These are phyloP conservation scores for Sordariomycetes sp. DNA, from an alignment of 2,329 filamentous ascomycete genomes.

Conservation along the genomic window DNA sequence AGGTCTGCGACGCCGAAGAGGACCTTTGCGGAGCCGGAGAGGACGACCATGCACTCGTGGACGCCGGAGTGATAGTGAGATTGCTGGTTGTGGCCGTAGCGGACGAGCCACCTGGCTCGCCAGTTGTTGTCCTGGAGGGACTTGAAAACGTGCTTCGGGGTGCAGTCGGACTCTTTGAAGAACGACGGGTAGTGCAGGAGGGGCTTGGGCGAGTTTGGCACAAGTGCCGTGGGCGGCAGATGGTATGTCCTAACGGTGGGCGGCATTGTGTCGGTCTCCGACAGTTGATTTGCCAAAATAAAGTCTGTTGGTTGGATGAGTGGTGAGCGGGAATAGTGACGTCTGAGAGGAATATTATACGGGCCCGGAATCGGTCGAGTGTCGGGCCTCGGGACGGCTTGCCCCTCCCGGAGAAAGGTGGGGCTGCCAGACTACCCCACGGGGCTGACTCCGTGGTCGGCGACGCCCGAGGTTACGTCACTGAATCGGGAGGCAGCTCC, in stretches of 20 bases:
- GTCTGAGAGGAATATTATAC: not conserved
- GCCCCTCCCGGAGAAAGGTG: no score
- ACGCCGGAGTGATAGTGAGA: constrained; percentile 47
- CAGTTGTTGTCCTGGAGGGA: constrained; percentile 37
- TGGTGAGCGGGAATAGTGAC: not conserved
- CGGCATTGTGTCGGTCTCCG: not conserved
- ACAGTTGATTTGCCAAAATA: not conserved
- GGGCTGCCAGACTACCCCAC: no score
- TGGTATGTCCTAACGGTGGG: constrained; percentile 21
- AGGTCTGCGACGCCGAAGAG: constrained; percentile 44
- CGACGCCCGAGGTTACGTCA: not conserved
- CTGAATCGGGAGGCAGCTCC: not conserved
- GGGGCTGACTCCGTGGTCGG: no score
- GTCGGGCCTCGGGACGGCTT: no score
- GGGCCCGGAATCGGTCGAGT: no score
- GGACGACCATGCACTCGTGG: constrained; percentile 48
- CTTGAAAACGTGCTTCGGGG: constrained; percentile 29
- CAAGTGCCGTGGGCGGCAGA: constrained; percentile 29
- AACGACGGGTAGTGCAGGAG: constrained; percentile 40
- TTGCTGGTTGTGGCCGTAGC: constrained; percentile 41
- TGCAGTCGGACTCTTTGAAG: constrained; percentile 16
- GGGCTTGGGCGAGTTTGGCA: constrained; percentile 40
- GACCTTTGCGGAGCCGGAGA: constrained; percentile 40
- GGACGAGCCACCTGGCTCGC: constrained; percentile 44
- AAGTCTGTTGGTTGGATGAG: not conserved